A percentile compares a stretch with the other conserved stretches of the same genome.
Evolutionary conservation across 371 early-diverging fungal genomes (phyloP).

Genomic region (Conidiobolus incongruus): DNA sequence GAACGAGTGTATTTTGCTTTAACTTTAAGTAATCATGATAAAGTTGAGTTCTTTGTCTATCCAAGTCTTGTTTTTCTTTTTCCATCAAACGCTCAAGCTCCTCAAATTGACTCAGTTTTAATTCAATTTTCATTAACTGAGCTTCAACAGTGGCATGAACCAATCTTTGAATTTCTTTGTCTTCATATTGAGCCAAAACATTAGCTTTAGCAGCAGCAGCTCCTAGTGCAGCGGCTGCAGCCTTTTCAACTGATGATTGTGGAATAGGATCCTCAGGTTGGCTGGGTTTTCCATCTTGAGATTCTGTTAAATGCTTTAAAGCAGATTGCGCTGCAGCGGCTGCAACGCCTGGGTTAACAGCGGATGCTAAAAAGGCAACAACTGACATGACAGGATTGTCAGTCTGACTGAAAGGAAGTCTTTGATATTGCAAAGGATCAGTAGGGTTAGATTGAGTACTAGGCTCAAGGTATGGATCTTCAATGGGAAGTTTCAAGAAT

Average conservation of each 20-base stretch:
- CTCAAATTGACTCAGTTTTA: conserved; percentile 79
- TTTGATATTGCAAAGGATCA: conserved; percentile 40
- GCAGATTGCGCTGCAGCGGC: conserved; percentile 66
- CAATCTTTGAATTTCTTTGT: conserved; percentile 52
- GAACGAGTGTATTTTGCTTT: too few species aligned
- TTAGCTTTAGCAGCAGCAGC: conserved; percentile 45
- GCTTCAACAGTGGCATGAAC: conserved; percentile 60
- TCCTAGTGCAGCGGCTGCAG: conserved; percentile 35
- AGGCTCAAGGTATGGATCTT: conserved; percentile 54
- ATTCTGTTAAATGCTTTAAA: conserved; percentile 15
- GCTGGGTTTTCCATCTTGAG: background rate
- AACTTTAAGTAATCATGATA: conserved; percentile 45
- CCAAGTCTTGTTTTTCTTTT: conserved; percentile 55
- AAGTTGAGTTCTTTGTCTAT: conserved; percentile 54
- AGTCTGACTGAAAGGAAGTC: conserved; percentile 59
- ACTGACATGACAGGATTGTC: conserved; percentile 95
- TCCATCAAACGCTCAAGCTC: conserved; percentile 74
- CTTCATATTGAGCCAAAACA: conserved; percentile 40
- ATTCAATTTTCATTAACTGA: conserved; percentile 65
- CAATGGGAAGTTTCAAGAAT: conserved; percentile 90
- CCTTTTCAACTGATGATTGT: conserved; percentile 21
- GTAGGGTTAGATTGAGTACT: conserved; percentile 14
- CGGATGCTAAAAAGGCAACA: conserved; percentile 79
- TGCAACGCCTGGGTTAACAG: conserved; percentile 82
- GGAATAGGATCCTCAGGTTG: conserved; percentile 2